Evolutionary conservation across 2,329 filamentous ascomycete genomes (phyloP).

Genomic region (Coniochaeta ligniaria): DNA sequence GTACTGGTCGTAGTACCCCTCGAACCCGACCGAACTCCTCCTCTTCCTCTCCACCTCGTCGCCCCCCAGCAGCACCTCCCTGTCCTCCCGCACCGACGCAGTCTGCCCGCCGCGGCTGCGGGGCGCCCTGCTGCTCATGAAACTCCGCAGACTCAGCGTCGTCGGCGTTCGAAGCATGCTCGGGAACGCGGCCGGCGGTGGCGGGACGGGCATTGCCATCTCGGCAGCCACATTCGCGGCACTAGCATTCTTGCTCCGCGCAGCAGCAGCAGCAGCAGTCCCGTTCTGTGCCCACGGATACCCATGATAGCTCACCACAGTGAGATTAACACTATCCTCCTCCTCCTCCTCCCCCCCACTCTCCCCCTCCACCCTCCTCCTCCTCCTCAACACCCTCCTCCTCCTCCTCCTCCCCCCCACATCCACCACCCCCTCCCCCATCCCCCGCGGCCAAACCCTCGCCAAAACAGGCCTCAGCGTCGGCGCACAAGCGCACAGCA

Average conservation of each 20-base stretch:
- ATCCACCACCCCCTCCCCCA: conserved; percentile 6
- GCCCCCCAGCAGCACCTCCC: conserved; percentile 7
- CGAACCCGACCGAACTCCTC: conserved; percentile 15
- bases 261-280: conserved; percentile 4
- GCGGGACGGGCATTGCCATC: conserved; percentile 7
- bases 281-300: conserved; percentile 19
- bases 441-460: conserved; percentile 16
- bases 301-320: conserved; percentile 21
- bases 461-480: conserved; percentile 22
- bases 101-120: conserved; percentile 13
- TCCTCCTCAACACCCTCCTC: conserved; percentile 2
- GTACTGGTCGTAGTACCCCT: conserved; percentile 16
- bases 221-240: neutral
- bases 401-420: neutral
- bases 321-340: conserved; percentile 18
- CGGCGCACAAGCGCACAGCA: conserved; percentile 26
- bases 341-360: neutral
- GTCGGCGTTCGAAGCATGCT: conserved; percentile 17
- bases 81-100: conserved; percentile 8
- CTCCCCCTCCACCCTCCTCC: neutral
- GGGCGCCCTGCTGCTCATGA: conserved; percentile 16
- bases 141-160: conserved; percentile 19
- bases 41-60: conserved; percentile 7
- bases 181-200: conserved; percentile 8
- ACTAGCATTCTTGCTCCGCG: conserved; percentile 14